A percentile compares a stretch with the other conserved stretches of the same genome.
These are phyloP conservation scores for Dorcoceras hygrometricum DNA, from an alignment of 257 asterid genomes.

Conservation along the genomic window DNA sequence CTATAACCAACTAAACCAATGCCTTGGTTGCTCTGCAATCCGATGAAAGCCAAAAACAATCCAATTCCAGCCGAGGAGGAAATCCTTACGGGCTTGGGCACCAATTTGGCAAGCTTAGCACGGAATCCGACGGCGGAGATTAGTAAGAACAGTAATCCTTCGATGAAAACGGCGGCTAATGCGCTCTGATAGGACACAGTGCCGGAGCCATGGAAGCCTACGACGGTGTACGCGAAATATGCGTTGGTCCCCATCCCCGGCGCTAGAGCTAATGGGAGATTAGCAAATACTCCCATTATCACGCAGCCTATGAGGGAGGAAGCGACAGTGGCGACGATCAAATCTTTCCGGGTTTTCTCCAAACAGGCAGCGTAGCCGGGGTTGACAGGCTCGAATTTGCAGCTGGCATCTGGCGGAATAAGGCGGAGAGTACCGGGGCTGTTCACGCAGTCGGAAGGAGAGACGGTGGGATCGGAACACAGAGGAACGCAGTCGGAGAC, in stretches of 20 bases:
- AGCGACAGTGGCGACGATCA: constrained; percentile 85
- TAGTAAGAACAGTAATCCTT: constrained; percentile 61
- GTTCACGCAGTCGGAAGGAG: constrained; percentile 42
- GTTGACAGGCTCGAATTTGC: constrained; percentile 80
- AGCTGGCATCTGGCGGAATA: constrained; percentile 53
- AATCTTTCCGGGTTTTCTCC: constrained; percentile 57
- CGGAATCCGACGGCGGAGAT: constrained; percentile 79
- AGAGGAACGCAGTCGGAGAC: constrained; percentile 79
- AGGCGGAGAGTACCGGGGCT: constrained; percentile 44
- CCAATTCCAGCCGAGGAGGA: constrained; percentile 96
- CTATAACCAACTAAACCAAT: constrained; percentile 74
- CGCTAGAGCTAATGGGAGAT: constrained; percentile 73
- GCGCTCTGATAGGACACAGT: constrained; percentile 68
- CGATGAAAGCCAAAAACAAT: constrained; percentile 77
- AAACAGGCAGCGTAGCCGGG: constrained; percentile 88
- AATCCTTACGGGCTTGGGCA: constrained; percentile 78
- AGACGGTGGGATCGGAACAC: constrained; percentile 56
- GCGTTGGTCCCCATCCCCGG: constrained; percentile 98
- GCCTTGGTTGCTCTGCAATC: constrained; percentile 79
- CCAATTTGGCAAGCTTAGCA: constrained; percentile 68
- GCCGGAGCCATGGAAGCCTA: constrained; percentile 94
- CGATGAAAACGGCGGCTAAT: constrained; percentile 80
- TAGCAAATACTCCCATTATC: constrained; percentile 79
- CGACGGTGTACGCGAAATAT: constrained; percentile 87
- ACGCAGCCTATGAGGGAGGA: constrained; percentile 76